Percentiles rank a stretch among this genome's conserved stretches.
Conservation (phyloP, 805 yeast species). For the Schwanniomyces sp. region DNA sequence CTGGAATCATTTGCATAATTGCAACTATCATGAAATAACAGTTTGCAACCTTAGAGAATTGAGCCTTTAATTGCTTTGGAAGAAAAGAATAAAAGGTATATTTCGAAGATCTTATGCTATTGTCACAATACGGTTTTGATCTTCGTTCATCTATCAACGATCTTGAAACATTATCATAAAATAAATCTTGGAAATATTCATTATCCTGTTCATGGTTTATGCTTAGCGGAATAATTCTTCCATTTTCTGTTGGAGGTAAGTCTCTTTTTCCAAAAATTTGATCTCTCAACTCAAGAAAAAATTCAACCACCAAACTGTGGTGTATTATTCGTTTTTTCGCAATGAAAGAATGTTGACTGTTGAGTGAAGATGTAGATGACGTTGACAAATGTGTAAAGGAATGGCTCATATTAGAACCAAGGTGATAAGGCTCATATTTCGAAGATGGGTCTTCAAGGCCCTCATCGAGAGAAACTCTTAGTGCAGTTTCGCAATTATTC, state of each 20-base stretch:
- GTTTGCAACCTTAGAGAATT: conserved; percentile 91
- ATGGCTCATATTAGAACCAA: conserved; percentile 11
- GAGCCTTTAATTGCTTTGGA: conserved; percentile 87
- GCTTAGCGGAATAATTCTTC: conserved; percentile 73
- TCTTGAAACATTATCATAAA: conserved; percentile 18
- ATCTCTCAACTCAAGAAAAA: conserved; percentile 24
- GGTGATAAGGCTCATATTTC: conserved; percentile 9
- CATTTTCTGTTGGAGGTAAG: conserved; percentile 58
- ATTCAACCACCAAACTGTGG: conserved; percentile 10
- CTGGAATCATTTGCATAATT: conserved; percentile 91
- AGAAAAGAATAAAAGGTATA: conserved; percentile 78
- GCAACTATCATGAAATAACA: conserved; percentile 88
- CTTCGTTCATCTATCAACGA: conserved; percentile 70
- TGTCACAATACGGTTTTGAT: conserved; percentile 57
- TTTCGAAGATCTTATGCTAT: conserved; percentile 81
- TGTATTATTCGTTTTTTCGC: conserved; percentile 13
- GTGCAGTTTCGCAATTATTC: background rate
- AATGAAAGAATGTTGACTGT: conserved; percentile 16
- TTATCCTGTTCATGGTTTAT: conserved; percentile 39
- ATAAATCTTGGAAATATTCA: conserved; percentile 25
- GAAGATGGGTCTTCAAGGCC: background rate
- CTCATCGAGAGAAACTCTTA: background rate
- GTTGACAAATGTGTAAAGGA: conserved; percentile 24
- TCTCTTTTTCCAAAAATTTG: conserved; percentile 46
- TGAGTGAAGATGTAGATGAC: conserved; percentile 11